Percentiles rank a stretch among this genome's conserved stretches.
These are phyloP conservation scores for Trichomonascaceae sp. DNA, from an alignment of 1,139 yeast genomes.

Conservation along the genomic window DNA sequence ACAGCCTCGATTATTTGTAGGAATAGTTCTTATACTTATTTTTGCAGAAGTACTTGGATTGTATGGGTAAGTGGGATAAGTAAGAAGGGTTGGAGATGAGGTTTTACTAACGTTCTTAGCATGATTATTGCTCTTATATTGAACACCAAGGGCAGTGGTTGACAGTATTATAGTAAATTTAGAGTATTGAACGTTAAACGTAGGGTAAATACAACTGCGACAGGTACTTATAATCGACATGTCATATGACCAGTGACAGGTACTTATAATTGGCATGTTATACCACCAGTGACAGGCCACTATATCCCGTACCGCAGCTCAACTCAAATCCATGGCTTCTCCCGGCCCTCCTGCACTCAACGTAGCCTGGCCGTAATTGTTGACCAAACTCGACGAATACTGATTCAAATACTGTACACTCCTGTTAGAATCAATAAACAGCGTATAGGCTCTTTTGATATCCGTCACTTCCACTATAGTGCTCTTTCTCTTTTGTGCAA, in stretches of 20 bases:
- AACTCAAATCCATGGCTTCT: constrained; percentile 4
- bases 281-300: no score
- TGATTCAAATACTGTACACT: constrained; percentile 48
- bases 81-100: constrained; percentile 18
- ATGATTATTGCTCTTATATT: constrained; percentile 78
- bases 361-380: constrained; percentile 24
- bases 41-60: constrained; percentile 97
- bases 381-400: constrained; percentile 22
- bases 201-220: no score
- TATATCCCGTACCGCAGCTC: neutral
- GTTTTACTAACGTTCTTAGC: constrained; percentile 41
- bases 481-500: constrained; percentile 75
- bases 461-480: constrained; percentile 69
- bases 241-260: no score
- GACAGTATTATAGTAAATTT: constrained; percentile 4
- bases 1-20: constrained; percentile 94
- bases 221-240: no score
- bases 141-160: constrained; percentile 79
- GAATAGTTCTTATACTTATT: constrained; percentile 67
- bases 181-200: constrained; percentile 23
- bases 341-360: constrained; percentile 14
- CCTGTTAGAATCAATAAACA: constrained; percentile 83
- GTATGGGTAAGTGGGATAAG: constrained; percentile 77
- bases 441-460: constrained; percentile 77
- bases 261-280: no score